Conservation (phyloP, 371 early-diverging fungal species). For the Thermomucor indicae-seudaticae region DNA sequence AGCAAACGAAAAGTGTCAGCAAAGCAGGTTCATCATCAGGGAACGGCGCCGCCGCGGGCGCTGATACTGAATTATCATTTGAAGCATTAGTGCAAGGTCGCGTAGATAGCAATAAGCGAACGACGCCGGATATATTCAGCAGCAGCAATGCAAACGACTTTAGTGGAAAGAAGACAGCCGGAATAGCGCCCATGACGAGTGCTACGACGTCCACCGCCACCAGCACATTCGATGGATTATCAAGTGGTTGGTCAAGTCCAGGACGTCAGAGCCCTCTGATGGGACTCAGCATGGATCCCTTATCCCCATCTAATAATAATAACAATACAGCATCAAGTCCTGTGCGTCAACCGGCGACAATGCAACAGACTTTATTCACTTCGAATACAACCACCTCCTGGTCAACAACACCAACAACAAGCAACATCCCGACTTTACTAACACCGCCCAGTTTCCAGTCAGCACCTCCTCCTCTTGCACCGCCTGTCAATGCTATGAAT, state of each 20-base stretch:
- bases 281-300: conserved; percentile 1
- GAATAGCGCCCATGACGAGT: conserved; percentile 1
- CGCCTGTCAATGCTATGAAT: conserved; percentile 2
- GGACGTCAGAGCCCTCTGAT: conserved; percentile 11
- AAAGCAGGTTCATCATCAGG: conserved; percentile 6
- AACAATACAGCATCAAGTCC: conserved; percentile 11
- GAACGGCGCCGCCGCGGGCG: conserved; percentile 4
- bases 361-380: conserved; percentile 1
- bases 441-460: conserved; percentile 2
- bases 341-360: conserved; percentile 2
- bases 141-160: background rate
- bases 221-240: background rate
- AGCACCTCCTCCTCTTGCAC: conserved; percentile 10
- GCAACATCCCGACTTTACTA: background rate
- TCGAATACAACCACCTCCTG: background rate
- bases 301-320: conserved; percentile 1
- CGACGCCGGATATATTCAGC: conserved; percentile 19
- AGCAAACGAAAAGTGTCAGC: conserved; percentile 46
- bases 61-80: conserved; percentile 21
- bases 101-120: background rate
- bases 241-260: conserved; percentile 6
- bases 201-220: conserved; percentile 3
- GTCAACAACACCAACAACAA: background rate
- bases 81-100: conserved; percentile 36
- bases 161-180: background rate